Evolutionary conservation across 495 filamentous ascomycete genomes (phyloP), one percentile per base, ranked within the genome.

Genomic region (Neurospora sp.): DNA sequence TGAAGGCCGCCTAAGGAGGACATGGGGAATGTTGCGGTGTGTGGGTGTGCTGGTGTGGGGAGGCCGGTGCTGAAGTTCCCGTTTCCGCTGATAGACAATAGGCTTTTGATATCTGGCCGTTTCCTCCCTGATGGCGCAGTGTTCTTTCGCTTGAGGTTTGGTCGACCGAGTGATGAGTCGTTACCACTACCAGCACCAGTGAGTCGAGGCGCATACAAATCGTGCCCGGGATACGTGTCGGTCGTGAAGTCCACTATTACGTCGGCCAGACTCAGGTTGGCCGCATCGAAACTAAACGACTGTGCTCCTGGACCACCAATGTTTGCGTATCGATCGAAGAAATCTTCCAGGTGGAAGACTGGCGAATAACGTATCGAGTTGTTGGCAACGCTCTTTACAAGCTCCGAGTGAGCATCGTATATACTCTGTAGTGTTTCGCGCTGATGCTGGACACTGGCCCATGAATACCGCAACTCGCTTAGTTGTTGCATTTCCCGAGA

Each of bases 311-410:
- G 77, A 12, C 83, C 80, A 4, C 82, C 81, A 12, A 86, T 79
- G 62, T 84, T 85, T 3, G 82, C 82, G 71, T 96, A 96, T 27
- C 93, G 88, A 77, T 95, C 92, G 77, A 95, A 91, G 80, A 96
- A 96, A 76, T 94, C 93, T 75, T 96, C 93, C 5, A 94, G 86
- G 72, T 94, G 91, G 76, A 95, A 95, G 18, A 91, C 91, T 0
- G 93, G 90, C 5, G 90, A 90, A 74, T 93, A 93, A 5, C 91
- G 88, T 77, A 85, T 82, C 5, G 82, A 77, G 74, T 79, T 83
- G 49, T 85, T 90, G 7, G 90, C 87, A 2, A 93, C 82, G 18
- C 89, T 90, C 73, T 92, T 90, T 23, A 94, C 90, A 9, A 95
- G 84, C 77, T 93, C 91, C 1, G 89, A 84, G 75, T 96, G 93